phyloP scores from a whole-genome alignment of 169 alveolate species.

The Plasmodium chabaudi region DNA sequence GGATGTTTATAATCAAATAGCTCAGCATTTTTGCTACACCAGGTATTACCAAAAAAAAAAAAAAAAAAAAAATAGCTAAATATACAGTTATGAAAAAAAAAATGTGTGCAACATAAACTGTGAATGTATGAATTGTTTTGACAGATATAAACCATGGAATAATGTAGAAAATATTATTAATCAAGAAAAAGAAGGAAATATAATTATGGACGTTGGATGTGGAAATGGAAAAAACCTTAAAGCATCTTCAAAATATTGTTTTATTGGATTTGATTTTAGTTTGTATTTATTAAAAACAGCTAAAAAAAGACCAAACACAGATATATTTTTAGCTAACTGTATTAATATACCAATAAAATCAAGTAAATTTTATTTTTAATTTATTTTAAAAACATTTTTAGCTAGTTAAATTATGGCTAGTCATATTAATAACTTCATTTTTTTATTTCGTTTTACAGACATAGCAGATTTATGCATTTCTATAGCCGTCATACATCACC shows the following conservation, averaged over 20 bases:
- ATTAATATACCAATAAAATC: conserved; percentile 41
- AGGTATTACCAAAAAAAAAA: conserved; percentile 4
- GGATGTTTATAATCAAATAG: conserved; percentile 57
- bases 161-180: conserved; percentile 91
- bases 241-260: conserved; percentile 78
- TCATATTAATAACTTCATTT: neutral
- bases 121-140: neutral
- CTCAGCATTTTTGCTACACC: conserved; percentile 44
- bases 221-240: conserved; percentile 97
- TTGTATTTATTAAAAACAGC: conserved; percentile 86
- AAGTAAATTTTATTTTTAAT: conserved; percentile 66
- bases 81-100: neutral
- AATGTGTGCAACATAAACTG: neutral
- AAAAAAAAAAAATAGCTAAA: neutral
- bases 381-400: conserved; percentile 84
- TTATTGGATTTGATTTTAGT: conserved; percentile 94
- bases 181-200: conserved; percentile 88
- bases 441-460: conserved; percentile 77
- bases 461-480: conserved; percentile 93
- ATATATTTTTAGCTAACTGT: conserved; percentile 72
- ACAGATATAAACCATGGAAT: conserved; percentile 98
- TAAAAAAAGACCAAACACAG: conserved; percentile 78
- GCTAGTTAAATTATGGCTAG: neutral
- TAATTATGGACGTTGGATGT: conserved; percentile 97
- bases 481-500: conserved; percentile 96